Percentiles rank a stretch among this genome's conserved stretches.
These are phyloP conservation scores for Aspergillus egyptiacus DNA, from an alignment of 495 filamentous ascomycete species.

Conservation along the genomic window DNA sequence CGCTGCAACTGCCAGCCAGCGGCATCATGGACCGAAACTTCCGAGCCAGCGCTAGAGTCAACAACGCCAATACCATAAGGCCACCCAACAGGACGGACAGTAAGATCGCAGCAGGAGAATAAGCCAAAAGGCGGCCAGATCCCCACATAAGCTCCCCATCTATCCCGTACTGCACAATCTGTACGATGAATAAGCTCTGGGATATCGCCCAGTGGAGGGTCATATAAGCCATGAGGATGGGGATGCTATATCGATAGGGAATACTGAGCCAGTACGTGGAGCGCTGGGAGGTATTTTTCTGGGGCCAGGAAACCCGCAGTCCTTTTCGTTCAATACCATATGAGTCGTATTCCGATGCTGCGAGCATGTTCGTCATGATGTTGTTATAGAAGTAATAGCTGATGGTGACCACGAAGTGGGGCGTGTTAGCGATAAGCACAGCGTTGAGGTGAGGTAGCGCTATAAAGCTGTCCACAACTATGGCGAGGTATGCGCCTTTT, in stretches of 20 bases:
- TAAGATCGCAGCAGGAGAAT: too few relatives aligned
- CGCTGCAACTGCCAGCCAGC: too few relatives aligned
- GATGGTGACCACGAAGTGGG: constrained; percentile 38
- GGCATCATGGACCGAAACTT: too few relatives aligned
- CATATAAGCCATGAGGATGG: constrained; percentile 2
- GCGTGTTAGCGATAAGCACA: constrained; percentile 23
- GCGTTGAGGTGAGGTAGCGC: too few relatives aligned
- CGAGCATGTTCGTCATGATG: constrained; percentile 36
- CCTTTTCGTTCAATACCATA: constrained; percentile 24
- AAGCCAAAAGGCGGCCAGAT: background rate
- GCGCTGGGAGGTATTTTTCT: constrained; percentile 31
- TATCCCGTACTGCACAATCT: too few relatives aligned
- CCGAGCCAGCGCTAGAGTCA: too few relatives aligned
- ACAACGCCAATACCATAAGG: too few relatives aligned
- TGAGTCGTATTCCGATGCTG: constrained; percentile 28
- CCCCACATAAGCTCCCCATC: too few relatives aligned
- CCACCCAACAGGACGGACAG: too few relatives aligned
- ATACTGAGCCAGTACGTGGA: constrained; percentile 40
- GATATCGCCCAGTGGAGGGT: background rate
- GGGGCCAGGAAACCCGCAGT: constrained; percentile 42
- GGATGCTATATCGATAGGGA: constrained; percentile 29
- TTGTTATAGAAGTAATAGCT: constrained; percentile 39
- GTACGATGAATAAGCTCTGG: background rate
- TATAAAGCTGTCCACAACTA: too few relatives aligned
- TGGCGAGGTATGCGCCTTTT: background rate